Evolutionary conservation across 164 flowering plant genomes (phyloP), one percentile per base, ranked within the genome.

Genomic region (Magnolia kwangsiensis): DNA sequence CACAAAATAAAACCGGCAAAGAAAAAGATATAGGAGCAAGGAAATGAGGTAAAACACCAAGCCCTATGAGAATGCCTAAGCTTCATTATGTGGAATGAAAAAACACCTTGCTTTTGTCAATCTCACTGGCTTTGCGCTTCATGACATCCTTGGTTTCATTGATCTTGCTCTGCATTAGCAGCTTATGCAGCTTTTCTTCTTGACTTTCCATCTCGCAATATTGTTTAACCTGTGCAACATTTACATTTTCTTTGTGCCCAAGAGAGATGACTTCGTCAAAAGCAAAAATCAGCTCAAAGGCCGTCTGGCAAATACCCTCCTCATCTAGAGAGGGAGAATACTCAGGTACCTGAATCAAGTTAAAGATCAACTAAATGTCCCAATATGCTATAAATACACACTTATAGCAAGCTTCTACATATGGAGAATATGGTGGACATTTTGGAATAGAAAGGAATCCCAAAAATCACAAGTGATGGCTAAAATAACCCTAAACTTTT

Each of bases 201-300:
- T 94, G 98, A 84, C 99, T 96, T 81, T 96, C 99, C 99, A 96
- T 96, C 81, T 96, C 99, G 88, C 98, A 94, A 82, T 92, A 96
- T 77, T 96, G 98, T 84, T 90, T 94, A 72, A 96, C 98, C 81
- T 92, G 98, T 20, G 97, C 87, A 85, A 90, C 90, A 16, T 96
- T 91, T 49, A 96, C 96, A 88, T 87, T 91, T 86, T 96, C 99
- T 86, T 87, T 96, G 90, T 96, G 98, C 69, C 99, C 99, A 77
- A 96, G 90, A 68, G 95, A 93, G 75, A 96, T 96, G 75, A 89
- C 98, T 87, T 94, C 99, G 80, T 96, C 99, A 84, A 94, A 94
- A 27, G 98, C 92, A 91, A 96, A 96, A 66, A 94, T 88, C 82
- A 96, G 84, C 88, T 96, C 99, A 87, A 96, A 96, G 67, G 98